Evolutionary conservation across 2,329 filamentous ascomycete species (phyloP).

Genomic region (Pyricularia sp.): DNA sequence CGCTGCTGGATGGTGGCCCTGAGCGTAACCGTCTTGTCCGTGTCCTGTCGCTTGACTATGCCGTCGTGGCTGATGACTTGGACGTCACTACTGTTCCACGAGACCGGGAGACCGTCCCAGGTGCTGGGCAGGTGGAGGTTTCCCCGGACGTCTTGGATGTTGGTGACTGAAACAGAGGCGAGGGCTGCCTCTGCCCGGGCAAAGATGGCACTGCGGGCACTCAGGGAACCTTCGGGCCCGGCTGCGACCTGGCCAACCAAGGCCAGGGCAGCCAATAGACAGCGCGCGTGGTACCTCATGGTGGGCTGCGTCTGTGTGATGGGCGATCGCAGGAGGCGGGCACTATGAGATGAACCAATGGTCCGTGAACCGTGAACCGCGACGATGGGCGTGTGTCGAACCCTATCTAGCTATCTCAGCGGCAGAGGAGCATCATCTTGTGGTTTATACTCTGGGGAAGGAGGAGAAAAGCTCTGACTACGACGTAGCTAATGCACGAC

Average conservation of each 20-base stretch:
- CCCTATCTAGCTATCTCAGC: not conserved
- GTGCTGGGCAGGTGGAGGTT: slow-evolving; percentile 25
- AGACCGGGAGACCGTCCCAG: slow-evolving; percentile 20
- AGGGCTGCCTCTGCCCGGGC: not conserved
- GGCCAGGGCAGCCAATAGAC: not conserved
- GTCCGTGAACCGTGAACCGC: not conserved
- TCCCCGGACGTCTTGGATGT: slow-evolving; percentile 26
- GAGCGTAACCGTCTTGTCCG: slow-evolving; percentile 20
- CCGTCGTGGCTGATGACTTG: slow-evolving; percentile 24
- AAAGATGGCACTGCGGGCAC: not conserved
- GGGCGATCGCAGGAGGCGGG: not conserved
- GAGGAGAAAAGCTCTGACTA: no score
- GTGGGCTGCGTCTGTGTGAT: not conserved
- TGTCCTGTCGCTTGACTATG: slow-evolving; percentile 18
- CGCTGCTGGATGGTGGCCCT: slow-evolving; percentile 22
- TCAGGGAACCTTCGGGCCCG: not conserved
- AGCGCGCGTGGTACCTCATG: not conserved
- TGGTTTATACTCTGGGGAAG: not conserved
- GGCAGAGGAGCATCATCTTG: not conserved
- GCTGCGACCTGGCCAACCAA: not conserved
- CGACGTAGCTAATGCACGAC: no score
- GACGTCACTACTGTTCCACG: slow-evolving; percentile 24
- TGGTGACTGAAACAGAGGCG: slow-evolving; percentile 14
- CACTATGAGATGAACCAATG: not conserved
- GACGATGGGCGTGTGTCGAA: not conserved